phyloP scores from a whole-genome alignment of 495 filamentous ascomycete genomes.

The Chaetomium tenue region DNA sequence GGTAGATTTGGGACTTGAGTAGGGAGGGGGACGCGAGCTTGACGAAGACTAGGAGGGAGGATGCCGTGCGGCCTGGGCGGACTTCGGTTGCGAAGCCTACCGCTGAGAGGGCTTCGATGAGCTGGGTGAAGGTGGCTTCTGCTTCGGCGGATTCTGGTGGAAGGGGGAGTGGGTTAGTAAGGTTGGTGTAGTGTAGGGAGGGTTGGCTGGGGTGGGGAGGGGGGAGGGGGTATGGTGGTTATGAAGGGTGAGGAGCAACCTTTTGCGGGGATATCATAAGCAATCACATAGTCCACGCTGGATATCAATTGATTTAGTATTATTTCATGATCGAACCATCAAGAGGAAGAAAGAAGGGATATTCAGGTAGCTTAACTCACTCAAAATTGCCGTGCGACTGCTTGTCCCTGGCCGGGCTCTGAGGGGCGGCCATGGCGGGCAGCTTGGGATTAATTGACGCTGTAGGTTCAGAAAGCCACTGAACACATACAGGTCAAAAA shows the following conservation, averaged over 20 bases:
- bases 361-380: slow-evolving; percentile 22
- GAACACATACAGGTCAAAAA: not conserved
- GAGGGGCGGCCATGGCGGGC: slow-evolving; percentile 39
- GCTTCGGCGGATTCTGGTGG: slow-evolving; percentile 63
- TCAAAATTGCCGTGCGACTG: slow-evolving; percentile 26
- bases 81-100: slow-evolving; percentile 84
- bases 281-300: slow-evolving; percentile 90
- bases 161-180: slow-evolving; percentile 9
- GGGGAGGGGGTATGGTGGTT: not conserved
- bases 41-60: slow-evolving; percentile 79
- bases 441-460: not conserved
- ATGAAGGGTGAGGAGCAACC: slow-evolving; percentile 45
- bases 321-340: not conserved
- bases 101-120: slow-evolving; percentile 66
- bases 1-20: slow-evolving; percentile 63
- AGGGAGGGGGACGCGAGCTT: slow-evolving; percentile 67
- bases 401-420: slow-evolving; percentile 31
- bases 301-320: not conserved
- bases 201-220: not conserved
- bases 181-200: not conserved
- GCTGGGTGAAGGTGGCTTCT: slow-evolving; percentile 66
- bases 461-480: not conserved
- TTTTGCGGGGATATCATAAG: slow-evolving; percentile 66
- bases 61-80: slow-evolving; percentile 70
- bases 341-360: slow-evolving; percentile 1